A percentile compares a stretch with the other conserved stretches of the same genome.
These are phyloP conservation scores for Arthrocladium fulminans DNA, from an alignment of 2,329 filamentous ascomycete species.

Conservation along the genomic window DNA sequence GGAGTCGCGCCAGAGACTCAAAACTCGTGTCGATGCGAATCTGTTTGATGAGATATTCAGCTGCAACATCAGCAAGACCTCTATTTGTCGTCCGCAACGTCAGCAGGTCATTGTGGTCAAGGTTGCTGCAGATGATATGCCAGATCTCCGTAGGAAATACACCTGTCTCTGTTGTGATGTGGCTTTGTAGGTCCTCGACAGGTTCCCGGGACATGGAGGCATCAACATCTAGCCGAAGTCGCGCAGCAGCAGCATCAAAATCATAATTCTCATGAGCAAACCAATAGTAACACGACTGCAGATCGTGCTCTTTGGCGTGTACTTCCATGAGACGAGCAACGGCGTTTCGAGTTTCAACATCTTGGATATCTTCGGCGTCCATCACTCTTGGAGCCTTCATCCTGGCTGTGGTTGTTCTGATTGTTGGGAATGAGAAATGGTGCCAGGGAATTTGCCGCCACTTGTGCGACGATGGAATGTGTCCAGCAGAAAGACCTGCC, in stretches of 20 bases:
- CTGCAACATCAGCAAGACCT: slow-evolving; percentile 17
- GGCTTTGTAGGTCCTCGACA: neutral
- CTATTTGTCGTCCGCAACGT: slow-evolving; percentile 14
- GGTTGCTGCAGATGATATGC: slow-evolving; percentile 15
- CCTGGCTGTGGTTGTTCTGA: neutral
- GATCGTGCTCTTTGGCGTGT: neutral
- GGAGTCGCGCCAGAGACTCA: slow-evolving; percentile 19
- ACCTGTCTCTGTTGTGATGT: slow-evolving; percentile 10
- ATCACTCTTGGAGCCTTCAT: neutral
- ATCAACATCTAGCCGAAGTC: neutral
- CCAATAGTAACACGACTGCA: neutral
- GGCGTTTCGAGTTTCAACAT: neutral
- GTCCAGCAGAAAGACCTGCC: neutral
- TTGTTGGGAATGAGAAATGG: neutral
- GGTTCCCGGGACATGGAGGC: neutral
- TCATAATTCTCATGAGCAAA: slow-evolving; percentile 1
- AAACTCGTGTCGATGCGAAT: slow-evolving; percentile 19
- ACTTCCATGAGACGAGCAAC: neutral
- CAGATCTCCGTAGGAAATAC: slow-evolving; percentile 19
- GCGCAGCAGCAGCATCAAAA: slow-evolving; percentile 1
- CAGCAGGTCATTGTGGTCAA: slow-evolving; percentile 15
- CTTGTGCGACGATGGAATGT: neutral
- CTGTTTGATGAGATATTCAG: slow-evolving; percentile 17
- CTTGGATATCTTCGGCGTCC: neutral
- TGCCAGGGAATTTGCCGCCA: neutral